A percentile compares a stretch with the other conserved stretches of the same genome.
Conservation (phyloP, 257 asterid genomes). For the Mitragyna speciosa region DNA sequence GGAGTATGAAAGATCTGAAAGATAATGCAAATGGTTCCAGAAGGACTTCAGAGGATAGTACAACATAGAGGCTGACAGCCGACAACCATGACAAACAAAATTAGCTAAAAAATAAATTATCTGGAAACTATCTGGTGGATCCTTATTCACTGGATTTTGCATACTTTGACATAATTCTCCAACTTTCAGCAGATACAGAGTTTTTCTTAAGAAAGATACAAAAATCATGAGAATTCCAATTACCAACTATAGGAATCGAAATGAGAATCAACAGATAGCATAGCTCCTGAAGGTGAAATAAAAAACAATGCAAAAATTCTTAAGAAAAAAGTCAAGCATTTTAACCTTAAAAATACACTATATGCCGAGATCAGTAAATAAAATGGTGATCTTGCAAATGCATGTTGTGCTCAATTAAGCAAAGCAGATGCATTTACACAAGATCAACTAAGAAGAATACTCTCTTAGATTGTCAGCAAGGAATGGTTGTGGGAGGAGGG, state of each 20-base stretch:
- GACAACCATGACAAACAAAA: not conserved
- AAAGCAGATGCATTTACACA: not conserved
- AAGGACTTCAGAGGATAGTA: constrained; percentile 8
- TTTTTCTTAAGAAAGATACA: not conserved
- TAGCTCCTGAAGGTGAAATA: not conserved
- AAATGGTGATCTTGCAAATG: not conserved
- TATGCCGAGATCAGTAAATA: not conserved
- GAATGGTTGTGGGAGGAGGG: too few species aligned
- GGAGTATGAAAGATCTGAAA: constrained; percentile 84
- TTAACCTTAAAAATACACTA: not conserved
- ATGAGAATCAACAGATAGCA: not conserved
- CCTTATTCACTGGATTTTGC: not conserved
- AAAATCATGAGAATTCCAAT: not conserved
- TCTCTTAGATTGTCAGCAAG: not conserved
- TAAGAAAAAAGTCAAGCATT: not conserved
- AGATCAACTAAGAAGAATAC: not conserved
- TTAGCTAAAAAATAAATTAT: not conserved
- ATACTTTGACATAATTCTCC: not conserved
- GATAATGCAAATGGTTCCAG: constrained; percentile 14
- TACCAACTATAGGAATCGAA: not conserved
- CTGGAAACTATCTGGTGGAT: not conserved
- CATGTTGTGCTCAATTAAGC: not conserved
- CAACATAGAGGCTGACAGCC: not conserved
- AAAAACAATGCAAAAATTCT: not conserved
- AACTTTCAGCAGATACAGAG: not conserved